Conservation (phyloP, 2,329 filamentous ascomycete species). For the Monosporascus ibericus region DNA sequence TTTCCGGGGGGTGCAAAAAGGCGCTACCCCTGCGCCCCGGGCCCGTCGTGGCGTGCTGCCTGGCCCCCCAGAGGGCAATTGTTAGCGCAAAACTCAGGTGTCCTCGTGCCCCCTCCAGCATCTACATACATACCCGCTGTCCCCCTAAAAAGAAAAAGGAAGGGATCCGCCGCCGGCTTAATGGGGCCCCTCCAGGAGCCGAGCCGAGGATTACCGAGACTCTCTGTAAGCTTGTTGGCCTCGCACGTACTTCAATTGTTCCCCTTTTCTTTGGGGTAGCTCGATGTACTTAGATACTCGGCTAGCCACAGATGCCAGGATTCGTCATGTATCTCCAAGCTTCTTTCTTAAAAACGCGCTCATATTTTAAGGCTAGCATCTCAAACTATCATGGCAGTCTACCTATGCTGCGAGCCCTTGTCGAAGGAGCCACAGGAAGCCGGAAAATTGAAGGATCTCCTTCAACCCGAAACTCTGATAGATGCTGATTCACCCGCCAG, state of each 20-base stretch:
- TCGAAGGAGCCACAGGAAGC: too few species aligned
- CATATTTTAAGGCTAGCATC: background rate
- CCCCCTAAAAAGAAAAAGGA: background rate
- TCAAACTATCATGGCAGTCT: background rate
- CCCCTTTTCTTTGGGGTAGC: too few species aligned
- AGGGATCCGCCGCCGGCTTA: background rate
- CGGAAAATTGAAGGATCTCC: too few species aligned
- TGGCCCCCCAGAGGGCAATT: background rate
- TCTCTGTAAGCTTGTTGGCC: conserved; percentile 3
- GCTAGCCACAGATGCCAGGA: too few species aligned
- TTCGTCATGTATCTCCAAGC: too few species aligned
- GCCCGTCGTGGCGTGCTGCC: background rate
- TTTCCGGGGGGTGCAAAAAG: background rate
- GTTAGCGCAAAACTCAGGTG: background rate
- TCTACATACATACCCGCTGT: too few species aligned
- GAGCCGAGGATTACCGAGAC: conserved; percentile 25
- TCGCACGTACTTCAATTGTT: background rate
- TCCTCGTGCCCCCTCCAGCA: background rate
- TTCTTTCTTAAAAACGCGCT: too few species aligned
- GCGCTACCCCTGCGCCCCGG: background rate
- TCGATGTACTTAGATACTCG: too few species aligned
- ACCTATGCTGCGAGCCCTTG: too few species aligned
- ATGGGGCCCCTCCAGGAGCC: conserved; percentile 6
- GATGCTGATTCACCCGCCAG: too few species aligned
- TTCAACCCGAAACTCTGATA: too few species aligned